These are phyloP conservation scores for Metschnikowia lachancei DNA, from an alignment of 805 yeast genomes.

Conservation along the genomic window DNA sequence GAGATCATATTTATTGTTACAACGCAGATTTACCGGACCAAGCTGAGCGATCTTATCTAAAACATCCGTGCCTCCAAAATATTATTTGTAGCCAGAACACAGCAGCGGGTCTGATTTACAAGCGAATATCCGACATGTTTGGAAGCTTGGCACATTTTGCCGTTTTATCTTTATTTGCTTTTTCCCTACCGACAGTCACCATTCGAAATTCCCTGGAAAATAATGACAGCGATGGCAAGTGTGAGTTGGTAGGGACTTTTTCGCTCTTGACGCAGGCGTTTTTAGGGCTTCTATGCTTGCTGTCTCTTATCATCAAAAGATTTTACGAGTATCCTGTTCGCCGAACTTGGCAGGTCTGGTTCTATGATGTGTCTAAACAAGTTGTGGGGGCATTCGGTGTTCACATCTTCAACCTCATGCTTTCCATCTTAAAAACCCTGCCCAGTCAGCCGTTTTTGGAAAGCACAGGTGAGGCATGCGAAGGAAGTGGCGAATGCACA, in stretches of 20 bases:
- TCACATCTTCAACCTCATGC: constrained; percentile 70
- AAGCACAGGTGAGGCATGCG: constrained; percentile 24
- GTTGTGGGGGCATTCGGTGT: constrained; percentile 82
- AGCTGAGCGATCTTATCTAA: neutral
- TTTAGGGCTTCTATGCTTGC: constrained; percentile 74
- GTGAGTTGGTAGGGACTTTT: constrained; percentile 72
- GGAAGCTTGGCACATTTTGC: constrained; percentile 1
- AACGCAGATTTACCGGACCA: too few relatives aligned
- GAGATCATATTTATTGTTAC: too few relatives aligned
- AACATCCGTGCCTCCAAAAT: constrained; percentile 1
- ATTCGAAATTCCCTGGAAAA: neutral
- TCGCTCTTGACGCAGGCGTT: constrained; percentile 73
- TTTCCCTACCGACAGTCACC: constrained; percentile 13
- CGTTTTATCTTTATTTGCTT: constrained; percentile 9
- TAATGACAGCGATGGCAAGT: constrained; percentile 30
- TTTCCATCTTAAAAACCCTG: constrained; percentile 58
- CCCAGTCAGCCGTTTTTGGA: constrained; percentile 14
- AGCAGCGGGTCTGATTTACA: neutral
- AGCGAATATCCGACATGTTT: constrained; percentile 1
- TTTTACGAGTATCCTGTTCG: constrained; percentile 73
- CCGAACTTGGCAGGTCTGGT: constrained; percentile 87
- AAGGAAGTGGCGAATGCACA: constrained; percentile 14
- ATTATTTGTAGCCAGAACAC: neutral
- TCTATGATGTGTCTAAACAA: constrained; percentile 86
- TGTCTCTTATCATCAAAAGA: constrained; percentile 72